phyloP scores from a whole-genome alignment of 345 rosid species.

The Acer saccharum region DNA sequence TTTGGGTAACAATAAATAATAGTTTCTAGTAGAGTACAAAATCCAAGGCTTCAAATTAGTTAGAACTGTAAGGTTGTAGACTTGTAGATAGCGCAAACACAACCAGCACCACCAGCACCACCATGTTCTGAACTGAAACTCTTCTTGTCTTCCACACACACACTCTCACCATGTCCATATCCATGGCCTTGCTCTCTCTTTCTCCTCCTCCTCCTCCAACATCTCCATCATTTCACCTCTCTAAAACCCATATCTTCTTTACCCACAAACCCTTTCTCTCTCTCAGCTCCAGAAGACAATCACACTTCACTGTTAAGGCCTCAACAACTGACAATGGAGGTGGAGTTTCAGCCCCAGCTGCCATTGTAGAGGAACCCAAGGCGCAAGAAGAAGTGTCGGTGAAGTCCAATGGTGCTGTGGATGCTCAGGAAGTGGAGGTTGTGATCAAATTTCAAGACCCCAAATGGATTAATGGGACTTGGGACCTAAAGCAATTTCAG shows the following conservation, averaged over 20 bases:
- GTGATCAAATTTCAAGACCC: constrained; percentile 58
- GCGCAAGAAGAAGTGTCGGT: constrained; percentile 24
- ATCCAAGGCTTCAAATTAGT: background rate
- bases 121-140: constrained; percentile 15
- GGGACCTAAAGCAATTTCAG: constrained; percentile 82
- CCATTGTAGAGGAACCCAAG: constrained; percentile 40
- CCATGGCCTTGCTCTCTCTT: constrained; percentile 61
- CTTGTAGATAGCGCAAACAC: constrained; percentile 14
- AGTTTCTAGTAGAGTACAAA: background rate
- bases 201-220: constrained; percentile 25
- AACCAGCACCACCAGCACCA: background rate
- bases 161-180: constrained; percentile 42
- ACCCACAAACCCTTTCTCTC: constrained; percentile 32
- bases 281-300: constrained; percentile 32
- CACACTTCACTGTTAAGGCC: constrained; percentile 26
- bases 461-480: constrained; percentile 85
- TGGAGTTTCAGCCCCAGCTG: constrained; percentile 41
- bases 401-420: constrained; percentile 41
- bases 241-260: constrained; percentile 34
- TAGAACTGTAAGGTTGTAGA: constrained; percentile 5
- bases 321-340: constrained; percentile 54
- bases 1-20: background rate
- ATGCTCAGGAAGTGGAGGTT: constrained; percentile 25
- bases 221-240: constrained; percentile 29
- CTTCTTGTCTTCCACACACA: background rate